Base-by-base conservation (phyloP, 495 filamentous ascomycete species). In the Xylaria castorea region DNA sequence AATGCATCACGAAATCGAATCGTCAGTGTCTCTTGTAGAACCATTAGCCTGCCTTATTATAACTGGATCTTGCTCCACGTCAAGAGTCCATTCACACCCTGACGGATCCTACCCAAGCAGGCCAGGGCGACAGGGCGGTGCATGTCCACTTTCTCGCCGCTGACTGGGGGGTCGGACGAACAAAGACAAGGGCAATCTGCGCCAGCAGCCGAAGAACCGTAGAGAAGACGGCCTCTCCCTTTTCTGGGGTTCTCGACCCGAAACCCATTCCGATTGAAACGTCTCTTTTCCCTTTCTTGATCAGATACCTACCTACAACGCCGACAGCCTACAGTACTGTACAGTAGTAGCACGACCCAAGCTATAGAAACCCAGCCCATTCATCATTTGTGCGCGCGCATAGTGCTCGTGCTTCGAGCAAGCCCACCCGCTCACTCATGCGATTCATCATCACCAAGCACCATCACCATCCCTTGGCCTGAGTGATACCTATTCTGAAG, bases 121-220 rank as follows among this genome's bases (percentile, higher is more conserved):
- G 44, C 5, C 70, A 66, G 70, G 22, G 32, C 14, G 51, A 42
- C 70, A 57, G 62, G 40, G 42, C 55, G 55, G 53, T 61, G 67
- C 67, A 46, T 70, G 67, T 61, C 42, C 44, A 51, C 36, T 32
- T 50, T 38, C n/a, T 61, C 63, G 70, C 70, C 51, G 51, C 62
- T 72, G 63, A 66, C 50, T 63, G 68, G 68, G 68, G 58, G 57
- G 61, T 61, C 46, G 63, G 40, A 48, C 34, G 51, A 60, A 64
- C 62, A 67, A 71, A 71, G 69, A 51, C 69, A 34, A 71, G 68
- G 66, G 66, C 66, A 27, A 12, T 14, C 22, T 68, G 66, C 66
- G 66, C 60, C 69, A 55, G 36, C 40, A 63, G 68, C 58, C 70
- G 61, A 66, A 66, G 62, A 57, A 71, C 61, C 69, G 32, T 38